A percentile compares a stretch with the other conserved stretches of the same genome.
phyloP scores from a whole-genome alignment of 208 protist genomes.

The Trypanosoma theileri region DNA sequence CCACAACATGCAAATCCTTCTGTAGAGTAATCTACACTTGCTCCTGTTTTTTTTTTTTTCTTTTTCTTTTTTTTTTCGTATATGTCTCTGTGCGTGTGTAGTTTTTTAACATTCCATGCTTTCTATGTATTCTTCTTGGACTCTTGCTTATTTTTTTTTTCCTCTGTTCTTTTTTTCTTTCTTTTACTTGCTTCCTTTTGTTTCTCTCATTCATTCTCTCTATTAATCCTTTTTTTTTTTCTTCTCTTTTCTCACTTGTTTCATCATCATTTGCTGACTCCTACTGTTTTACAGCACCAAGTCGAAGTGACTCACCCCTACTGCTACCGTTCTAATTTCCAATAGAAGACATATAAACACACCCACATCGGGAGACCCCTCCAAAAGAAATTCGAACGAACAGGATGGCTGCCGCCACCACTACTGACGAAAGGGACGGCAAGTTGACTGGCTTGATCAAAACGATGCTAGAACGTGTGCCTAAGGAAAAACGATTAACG shows the following conservation, averaged over 20 bases:
- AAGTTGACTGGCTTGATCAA: slow-evolving; percentile 67
- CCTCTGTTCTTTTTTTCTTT: no score
- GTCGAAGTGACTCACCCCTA: no score
- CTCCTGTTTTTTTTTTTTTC: not conserved
- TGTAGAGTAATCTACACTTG: not conserved
- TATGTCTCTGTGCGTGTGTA: not conserved
- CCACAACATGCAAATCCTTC: no score
- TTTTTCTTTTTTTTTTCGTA: not conserved
- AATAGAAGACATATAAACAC: not conserved
- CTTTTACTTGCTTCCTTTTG: no score
- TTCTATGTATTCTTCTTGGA: no score
- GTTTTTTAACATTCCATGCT: not conserved
- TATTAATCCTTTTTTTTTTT: no score
- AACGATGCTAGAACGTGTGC: slow-evolving; percentile 64
- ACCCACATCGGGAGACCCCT: not conserved
- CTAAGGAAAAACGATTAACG: slow-evolving; percentile 72
- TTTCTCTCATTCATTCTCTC: no score
- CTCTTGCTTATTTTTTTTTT: no score
- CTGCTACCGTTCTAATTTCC: not conserved
- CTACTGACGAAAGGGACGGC: slow-evolving; percentile 50
- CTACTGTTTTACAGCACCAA: no score
- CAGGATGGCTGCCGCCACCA: slow-evolving; percentile 1
- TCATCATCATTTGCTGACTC: no score
- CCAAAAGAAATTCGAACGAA: not conserved
- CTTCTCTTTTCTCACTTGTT: no score